These are phyloP conservation scores for Metschnikowia matae DNA, from an alignment of 805 yeast genomes.

Conservation along the genomic window DNA sequence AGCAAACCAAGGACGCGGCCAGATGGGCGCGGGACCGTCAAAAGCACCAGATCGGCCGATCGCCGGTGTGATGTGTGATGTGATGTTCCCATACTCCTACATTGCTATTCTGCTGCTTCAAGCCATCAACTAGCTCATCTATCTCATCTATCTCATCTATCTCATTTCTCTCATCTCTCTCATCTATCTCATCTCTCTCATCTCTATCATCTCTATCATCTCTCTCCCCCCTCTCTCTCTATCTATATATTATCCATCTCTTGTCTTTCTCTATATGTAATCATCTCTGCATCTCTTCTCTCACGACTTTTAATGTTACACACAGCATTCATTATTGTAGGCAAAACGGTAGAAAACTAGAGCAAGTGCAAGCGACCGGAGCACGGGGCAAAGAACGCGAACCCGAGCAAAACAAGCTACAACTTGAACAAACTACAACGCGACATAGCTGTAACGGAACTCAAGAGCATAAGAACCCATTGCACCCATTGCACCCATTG, in stretches of 20 bases:
- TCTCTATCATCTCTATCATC: slow-evolving; percentile 5
- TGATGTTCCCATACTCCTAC: no score
- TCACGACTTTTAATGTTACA: slow-evolving; percentile 4
- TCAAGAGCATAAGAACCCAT: no score
- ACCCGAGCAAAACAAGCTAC: no score
- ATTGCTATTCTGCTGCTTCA: no score
- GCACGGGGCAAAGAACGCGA: no score
- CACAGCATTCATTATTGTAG: neutral
- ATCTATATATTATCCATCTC: neutral
- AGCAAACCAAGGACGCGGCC: slow-evolving; percentile 82
- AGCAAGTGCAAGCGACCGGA: no score
- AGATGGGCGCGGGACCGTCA: slow-evolving; percentile 95
- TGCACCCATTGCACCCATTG: no score
- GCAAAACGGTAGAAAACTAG: no score
- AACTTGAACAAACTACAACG: no score
- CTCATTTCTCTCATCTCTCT: slow-evolving; percentile 3
- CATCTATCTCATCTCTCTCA: slow-evolving; percentile 4
- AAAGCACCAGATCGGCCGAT: slow-evolving; percentile 34
- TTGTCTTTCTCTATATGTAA: neutral
- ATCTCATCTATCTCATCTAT: slow-evolving; percentile 5
- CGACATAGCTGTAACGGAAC: no score
- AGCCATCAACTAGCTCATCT: no score
- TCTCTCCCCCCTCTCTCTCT: slow-evolving; percentile 1
- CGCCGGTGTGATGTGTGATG: neutral
- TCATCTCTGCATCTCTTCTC: slow-evolving; percentile 4